These are phyloP conservation scores for Penicillium digitatum DNA, from an alignment of 2,329 filamentous ascomycete species.

Conservation along the genomic window DNA sequence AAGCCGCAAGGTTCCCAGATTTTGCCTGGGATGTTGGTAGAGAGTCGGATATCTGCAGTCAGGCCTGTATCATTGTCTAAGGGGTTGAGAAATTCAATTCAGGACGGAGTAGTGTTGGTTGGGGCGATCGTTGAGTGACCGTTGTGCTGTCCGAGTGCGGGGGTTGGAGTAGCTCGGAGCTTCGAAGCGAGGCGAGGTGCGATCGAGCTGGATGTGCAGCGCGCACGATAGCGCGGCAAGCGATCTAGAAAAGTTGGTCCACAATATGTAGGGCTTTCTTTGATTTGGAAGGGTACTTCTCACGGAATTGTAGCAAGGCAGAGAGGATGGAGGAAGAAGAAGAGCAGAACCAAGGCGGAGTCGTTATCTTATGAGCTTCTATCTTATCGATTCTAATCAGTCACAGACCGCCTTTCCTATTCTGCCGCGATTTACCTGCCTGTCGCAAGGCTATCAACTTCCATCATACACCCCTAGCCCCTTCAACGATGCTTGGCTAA, in stretches of 20 bases:
- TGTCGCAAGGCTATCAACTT: background rate
- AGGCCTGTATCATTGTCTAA: constrained; percentile 7
- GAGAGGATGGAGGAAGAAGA: constrained; percentile 1
- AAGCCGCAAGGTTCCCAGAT: background rate
- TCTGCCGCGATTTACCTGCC: background rate
- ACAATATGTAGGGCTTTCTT: background rate
- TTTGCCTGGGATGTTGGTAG: constrained; percentile 2
- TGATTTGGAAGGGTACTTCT: background rate
- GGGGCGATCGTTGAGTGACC: background rate
- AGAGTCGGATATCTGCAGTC: constrained; percentile 3
- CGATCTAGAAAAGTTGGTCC: background rate
- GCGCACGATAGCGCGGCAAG: background rate
- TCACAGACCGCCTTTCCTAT: background rate
- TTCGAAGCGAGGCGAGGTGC: background rate
- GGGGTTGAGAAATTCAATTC: background rate
- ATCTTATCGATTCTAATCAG: constrained; percentile 1
- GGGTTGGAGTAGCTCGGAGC: constrained; percentile 11
- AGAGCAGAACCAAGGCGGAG: constrained; percentile 4
- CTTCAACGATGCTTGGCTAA: background rate
- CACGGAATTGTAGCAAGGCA: background rate
- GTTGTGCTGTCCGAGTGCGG: constrained; percentile 5
- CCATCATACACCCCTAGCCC: background rate
- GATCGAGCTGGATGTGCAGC: background rate
- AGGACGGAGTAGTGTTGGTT: background rate
- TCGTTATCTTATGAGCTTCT: constrained; percentile 2